Conservation (phyloP, 345 rosid genomes). For the Euphorbia lathyris region DNA sequence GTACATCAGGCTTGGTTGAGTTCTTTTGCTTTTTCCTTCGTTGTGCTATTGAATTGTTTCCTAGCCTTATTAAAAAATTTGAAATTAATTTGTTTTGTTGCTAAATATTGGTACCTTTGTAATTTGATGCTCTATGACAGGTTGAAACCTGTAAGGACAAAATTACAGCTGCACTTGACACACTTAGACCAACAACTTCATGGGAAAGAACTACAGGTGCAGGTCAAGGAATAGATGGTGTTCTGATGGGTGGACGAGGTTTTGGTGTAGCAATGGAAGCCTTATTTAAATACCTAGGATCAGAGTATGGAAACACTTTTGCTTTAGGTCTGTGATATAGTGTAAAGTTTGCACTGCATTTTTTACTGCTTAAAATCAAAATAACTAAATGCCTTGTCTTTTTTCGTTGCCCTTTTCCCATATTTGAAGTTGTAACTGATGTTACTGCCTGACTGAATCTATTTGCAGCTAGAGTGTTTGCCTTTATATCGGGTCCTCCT, state of each 20-base stretch:
- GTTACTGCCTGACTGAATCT: slow-evolving; percentile 23
- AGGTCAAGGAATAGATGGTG: slow-evolving; percentile 76
- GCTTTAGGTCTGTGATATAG: slow-evolving; percentile 65
- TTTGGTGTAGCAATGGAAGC: slow-evolving; percentile 98
- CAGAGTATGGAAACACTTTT: slow-evolving; percentile 93
- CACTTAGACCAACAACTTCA: slow-evolving; percentile 87
- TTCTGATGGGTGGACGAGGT: slow-evolving; percentile 95
- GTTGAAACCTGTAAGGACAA: slow-evolving; percentile 92
- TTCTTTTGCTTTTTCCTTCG: neutral
- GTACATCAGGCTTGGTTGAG: neutral
- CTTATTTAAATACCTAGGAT: slow-evolving; percentile 84
- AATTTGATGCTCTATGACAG: slow-evolving; percentile 33
- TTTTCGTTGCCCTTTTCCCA: slow-evolving; percentile 5
- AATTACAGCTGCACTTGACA: slow-evolving; percentile 88
- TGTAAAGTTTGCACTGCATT: slow-evolving; percentile 23
- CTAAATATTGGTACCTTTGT: slow-evolving; percentile 10
- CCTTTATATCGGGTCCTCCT: slow-evolving; percentile 97
- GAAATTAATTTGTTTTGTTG: neutral
- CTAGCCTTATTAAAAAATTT: neutral
- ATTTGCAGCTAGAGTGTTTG: slow-evolving; percentile 88
- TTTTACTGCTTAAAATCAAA: neutral
- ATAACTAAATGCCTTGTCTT: neutral
- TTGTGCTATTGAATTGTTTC: neutral
- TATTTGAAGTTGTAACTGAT: slow-evolving; percentile 1
- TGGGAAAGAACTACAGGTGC: slow-evolving; percentile 93